A percentile compares a stretch with the other conserved stretches of the same genome.
Evolutionary conservation across 2,329 filamentous ascomycete species (phyloP).

Genomic region (Cercospora sp.): DNA sequence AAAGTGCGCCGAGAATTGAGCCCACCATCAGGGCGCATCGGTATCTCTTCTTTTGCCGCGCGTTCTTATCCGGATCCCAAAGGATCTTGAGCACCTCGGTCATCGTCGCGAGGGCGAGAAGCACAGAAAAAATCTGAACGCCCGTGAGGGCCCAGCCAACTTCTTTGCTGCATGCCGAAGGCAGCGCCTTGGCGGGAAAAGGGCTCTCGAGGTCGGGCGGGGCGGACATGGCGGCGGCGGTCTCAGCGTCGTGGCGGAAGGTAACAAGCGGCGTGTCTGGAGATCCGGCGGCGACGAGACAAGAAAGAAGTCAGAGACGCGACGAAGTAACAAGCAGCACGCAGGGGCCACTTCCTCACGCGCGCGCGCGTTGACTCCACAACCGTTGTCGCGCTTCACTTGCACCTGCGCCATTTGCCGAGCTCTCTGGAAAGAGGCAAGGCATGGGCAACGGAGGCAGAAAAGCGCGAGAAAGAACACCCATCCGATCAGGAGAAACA

Average conservation of each 20-base stretch:
- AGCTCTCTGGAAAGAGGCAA: background rate
- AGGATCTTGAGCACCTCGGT: background rate
- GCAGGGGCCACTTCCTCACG: background rate
- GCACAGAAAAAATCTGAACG: background rate
- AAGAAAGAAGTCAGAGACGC: background rate
- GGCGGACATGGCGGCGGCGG: background rate
- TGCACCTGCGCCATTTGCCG: background rate
- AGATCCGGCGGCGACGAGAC: background rate
- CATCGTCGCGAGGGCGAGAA: background rate
- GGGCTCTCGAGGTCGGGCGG: background rate
- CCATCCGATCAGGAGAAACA: no score
- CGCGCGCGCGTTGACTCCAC: background rate
- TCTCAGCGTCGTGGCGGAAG: background rate
- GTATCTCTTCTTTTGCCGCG: no score
- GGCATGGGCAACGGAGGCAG: background rate
- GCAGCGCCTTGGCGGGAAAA: background rate
- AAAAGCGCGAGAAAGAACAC: background rate
- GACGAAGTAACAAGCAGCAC: background rate
- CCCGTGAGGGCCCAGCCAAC: background rate
- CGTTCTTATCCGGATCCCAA: background rate
- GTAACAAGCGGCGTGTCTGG: background rate
- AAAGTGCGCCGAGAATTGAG: background rate
- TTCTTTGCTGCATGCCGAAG: background rate
- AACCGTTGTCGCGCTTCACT: background rate
- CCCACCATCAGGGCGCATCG: no score